Evolutionary conservation across 2,329 filamentous ascomycete genomes (phyloP), one percentile per base, ranked within the genome.

Genomic region (Botrytis paeoniae): DNA sequence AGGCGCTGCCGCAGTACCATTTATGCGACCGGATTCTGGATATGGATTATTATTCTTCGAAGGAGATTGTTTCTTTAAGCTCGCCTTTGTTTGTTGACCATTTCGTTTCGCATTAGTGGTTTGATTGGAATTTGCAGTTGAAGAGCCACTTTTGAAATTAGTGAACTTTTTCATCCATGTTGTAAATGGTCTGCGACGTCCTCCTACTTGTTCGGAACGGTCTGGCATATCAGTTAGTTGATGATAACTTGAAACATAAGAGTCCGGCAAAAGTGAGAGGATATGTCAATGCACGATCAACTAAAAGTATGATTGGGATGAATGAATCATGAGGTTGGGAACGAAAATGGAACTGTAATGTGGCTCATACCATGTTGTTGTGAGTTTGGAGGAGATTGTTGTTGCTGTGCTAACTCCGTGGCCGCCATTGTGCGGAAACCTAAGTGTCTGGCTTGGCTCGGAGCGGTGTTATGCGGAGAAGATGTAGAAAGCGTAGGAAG

Each of bases 161-260:
- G 94, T 91, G 73, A 98, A 89, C 80, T 95, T 95, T 86, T 95
- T 97, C 86, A 99, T 94, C 92, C 95, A 97, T 77, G 91, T 93
- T 64, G 95, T 89, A 81, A 98, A 98, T 37, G 95, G 95, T 76
- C 93, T 90, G 78, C 94, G 91, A 77, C 94, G 92, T 48, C 88
- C 88, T 80, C 83, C 77, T 41, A 63, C 43, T 77, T 87, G 84
- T 77, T 85, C 85, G 77, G 90, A 86, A 77, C 90, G 89, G 82
- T 94, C 92, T 94, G 83, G 78, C 75, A 83, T 81, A 43, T 66
- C 71, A 79, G 73, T 79, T 61, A 79, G 32, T 51, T 74, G 57
- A 64, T 57, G 32, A 61, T 48, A 74, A n/a, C 37, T 63, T 70
- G 29, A 43, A 66, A 66, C 66, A 65, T 54, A n/a, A 29, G 41